phyloP scores from a whole-genome alignment of 2,329 filamentous ascomycete genomes.

The Cladosporium sp. region DNA sequence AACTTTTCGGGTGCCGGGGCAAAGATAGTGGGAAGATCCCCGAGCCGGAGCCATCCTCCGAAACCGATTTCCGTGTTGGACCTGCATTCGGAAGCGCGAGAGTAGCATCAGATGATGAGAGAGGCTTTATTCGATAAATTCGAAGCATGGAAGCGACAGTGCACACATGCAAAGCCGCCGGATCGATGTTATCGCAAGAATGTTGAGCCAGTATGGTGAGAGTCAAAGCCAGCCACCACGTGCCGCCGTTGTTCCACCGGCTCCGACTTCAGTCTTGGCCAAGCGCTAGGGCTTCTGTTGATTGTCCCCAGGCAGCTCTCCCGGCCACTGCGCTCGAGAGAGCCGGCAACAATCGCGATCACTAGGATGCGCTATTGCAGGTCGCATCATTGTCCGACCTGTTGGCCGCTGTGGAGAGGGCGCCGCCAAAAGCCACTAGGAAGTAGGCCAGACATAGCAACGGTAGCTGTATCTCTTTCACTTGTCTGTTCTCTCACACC shows the following conservation, averaged over 20 bases:
- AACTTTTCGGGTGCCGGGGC: conserved; percentile 5
- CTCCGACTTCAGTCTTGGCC: conserved; percentile 8
- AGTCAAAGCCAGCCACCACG: neutral
- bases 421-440: conserved; percentile 5
- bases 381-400: conserved; percentile 3
- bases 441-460: conserved; percentile 1
- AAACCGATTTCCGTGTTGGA: neutral
- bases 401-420: conserved; percentile 4
- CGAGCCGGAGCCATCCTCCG: neutral
- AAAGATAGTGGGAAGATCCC: conserved; percentile 4
- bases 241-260: conserved; percentile 7
- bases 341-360: conserved; percentile 9
- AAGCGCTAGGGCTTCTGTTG: conserved; percentile 6
- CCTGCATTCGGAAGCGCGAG: neutral
- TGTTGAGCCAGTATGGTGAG: neutral
- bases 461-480: conserved; percentile 4
- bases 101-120: no score
- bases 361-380: conserved; percentile 3
- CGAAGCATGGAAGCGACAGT: neutral
- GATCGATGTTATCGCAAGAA: neutral
- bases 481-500: neutral
- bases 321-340: conserved; percentile 7
- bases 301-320: neutral
- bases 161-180: neutral
- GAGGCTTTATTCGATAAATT: neutral